Percentiles rank a stretch among this genome's conserved stretches.
phyloP scores from a whole-genome alignment of 2,329 filamentous ascomycete genomes.

The Paecilomyces fulvus region DNA sequence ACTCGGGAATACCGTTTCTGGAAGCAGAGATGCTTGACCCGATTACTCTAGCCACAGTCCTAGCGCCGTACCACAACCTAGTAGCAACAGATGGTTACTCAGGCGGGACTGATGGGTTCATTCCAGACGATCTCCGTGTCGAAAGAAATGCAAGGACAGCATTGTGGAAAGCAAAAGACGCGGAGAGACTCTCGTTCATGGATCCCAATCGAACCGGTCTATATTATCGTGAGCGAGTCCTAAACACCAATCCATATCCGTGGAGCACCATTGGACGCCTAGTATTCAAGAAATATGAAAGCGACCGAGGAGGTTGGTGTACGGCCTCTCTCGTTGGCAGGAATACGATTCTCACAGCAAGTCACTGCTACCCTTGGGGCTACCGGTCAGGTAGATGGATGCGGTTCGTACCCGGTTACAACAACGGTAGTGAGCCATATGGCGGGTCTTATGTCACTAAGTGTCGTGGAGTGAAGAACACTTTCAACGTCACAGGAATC shows the following conservation, averaged over 20 bases:
- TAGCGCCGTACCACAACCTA: background rate
- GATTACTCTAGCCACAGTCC: background rate
- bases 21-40: constrained; percentile 2
- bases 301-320: constrained; percentile 14
- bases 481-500: constrained; percentile 14
- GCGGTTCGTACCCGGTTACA: constrained; percentile 12
- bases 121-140: background rate
- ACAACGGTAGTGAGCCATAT: constrained; percentile 11
- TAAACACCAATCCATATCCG: constrained; percentile 10
- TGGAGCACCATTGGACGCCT: constrained; percentile 15
- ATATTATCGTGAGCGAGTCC: constrained; percentile 9
- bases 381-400: constrained; percentile 12
- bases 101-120: constrained; percentile 8
- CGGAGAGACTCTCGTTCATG: constrained; percentile 1
- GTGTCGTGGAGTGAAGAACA: constrained; percentile 15
- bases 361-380: constrained; percentile 16
- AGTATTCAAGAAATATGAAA: constrained; percentile 10
- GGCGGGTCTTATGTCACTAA: constrained; percentile 12
- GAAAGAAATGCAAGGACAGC: background rate
- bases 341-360: constrained; percentile 14
- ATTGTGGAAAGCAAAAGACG: constrained; percentile 3
- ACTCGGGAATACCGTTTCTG: background rate
- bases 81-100: background rate
- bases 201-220: constrained; percentile 3
- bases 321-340: constrained; percentile 13